These are phyloP conservation scores for Oryza nivara DNA, from an alignment of 176 grass and related monocot species.

Conservation along the genomic window DNA sequence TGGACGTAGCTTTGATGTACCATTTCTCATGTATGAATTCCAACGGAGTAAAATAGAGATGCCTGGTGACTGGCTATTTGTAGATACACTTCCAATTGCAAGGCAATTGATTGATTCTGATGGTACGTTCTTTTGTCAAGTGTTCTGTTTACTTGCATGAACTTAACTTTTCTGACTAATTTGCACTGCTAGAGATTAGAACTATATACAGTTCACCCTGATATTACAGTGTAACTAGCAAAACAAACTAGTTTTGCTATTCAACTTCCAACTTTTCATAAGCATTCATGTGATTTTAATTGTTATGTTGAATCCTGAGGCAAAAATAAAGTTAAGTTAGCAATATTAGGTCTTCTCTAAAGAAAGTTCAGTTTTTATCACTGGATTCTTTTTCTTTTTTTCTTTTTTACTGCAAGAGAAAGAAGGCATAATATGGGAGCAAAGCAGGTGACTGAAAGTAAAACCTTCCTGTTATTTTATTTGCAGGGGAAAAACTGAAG, in stretches of 20 bases:
- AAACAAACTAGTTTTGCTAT: slow-evolving; percentile 33
- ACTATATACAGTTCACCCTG: background rate
- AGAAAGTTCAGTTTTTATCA: slow-evolving; percentile 12
- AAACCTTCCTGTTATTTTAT: slow-evolving; percentile 32
- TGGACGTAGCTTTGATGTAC: slow-evolving; percentile 76
- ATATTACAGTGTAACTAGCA: slow-evolving; percentile 20
- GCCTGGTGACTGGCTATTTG: slow-evolving; percentile 78
- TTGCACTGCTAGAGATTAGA: slow-evolving; percentile 27
- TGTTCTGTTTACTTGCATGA: slow-evolving; percentile 36
- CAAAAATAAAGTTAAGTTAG: slow-evolving; percentile 7
- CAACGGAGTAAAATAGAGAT: slow-evolving; percentile 57
- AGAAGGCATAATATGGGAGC: background rate
- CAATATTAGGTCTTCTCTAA: slow-evolving; percentile 3
- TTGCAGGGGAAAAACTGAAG: slow-evolving; percentile 62
- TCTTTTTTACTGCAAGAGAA: slow-evolving; percentile 14
- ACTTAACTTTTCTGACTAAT: slow-evolving; percentile 32
- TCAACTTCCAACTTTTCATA: background rate
- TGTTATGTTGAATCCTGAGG: background rate
- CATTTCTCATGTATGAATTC: slow-evolving; percentile 76
- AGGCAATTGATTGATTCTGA: slow-evolving; percentile 52
- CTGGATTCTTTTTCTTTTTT: slow-evolving; percentile 9
- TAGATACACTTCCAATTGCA: slow-evolving; percentile 77
- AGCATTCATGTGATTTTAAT: background rate
- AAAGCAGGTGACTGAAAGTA: slow-evolving; percentile 22
- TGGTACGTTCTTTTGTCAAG: slow-evolving; percentile 47